phyloP scores from a whole-genome alignment of 257 asterid genomes.

The Solanum microdontum region DNA sequence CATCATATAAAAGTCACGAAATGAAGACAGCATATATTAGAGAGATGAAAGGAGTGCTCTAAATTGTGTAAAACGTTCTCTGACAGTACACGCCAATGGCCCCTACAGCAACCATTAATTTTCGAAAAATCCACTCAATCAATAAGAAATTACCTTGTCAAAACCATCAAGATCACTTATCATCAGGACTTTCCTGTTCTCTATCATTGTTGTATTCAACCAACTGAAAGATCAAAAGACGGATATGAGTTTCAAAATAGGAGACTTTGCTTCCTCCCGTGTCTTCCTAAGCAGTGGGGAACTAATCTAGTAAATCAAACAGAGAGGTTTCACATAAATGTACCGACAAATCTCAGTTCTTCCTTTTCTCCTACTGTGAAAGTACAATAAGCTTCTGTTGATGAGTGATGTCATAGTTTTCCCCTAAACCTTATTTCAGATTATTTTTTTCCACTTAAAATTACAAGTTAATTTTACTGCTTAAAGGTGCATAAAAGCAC shows the following conservation, averaged over 20 bases:
- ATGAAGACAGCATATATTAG: not conserved
- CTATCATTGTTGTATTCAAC: constrained; percentile 95
- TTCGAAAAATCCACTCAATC: not conserved
- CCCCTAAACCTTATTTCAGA: not conserved
- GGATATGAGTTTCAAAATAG: not conserved
- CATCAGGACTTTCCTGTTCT: constrained; percentile 65
- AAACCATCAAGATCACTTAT: constrained; percentile 91
- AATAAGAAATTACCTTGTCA: constrained; percentile 62
- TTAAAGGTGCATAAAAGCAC: not conserved
- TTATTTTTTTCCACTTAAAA: not conserved
- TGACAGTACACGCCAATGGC: not conserved
- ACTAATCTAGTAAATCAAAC: not conserved
- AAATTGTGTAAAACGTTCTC: not conserved
- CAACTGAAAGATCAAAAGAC: constrained; percentile 43
- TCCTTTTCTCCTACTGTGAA: not conserved
- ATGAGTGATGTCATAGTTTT: not conserved
- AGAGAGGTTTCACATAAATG: not conserved
- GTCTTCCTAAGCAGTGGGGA: not conserved
- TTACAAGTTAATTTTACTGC: not conserved
- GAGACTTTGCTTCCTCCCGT: not conserved
- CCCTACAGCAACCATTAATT: not conserved
- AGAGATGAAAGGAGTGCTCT: not conserved
- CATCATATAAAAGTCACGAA: not conserved
- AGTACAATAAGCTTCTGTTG: not conserved
- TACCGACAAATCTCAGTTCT: not conserved